Conservation (phyloP, 495 filamentous ascomycete genomes). For the Jackrogersella multiformis region DNA sequence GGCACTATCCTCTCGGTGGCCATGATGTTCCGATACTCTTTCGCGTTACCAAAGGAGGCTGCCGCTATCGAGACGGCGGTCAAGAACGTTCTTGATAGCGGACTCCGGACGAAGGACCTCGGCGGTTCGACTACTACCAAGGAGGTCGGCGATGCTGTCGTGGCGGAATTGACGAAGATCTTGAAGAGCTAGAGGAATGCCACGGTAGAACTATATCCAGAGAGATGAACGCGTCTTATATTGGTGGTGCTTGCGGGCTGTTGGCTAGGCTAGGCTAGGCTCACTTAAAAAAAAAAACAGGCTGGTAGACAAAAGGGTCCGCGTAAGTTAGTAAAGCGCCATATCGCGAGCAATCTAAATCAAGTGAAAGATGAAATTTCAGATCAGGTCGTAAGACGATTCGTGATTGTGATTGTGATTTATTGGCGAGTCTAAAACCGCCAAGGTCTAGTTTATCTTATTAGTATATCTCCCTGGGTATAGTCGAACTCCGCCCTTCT, state of each 20-base stretch:
- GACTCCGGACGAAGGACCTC: constrained; percentile 80
- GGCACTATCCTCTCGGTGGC: constrained; percentile 88
- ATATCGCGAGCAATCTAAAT: neutral
- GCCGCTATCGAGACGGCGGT: constrained; percentile 82
- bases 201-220: neutral
- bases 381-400: neutral
- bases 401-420: neutral
- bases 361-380: neutral
- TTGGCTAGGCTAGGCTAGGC: too few relatives aligned
- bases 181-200: constrained; percentile 48
- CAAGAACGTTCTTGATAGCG: constrained; percentile 75
- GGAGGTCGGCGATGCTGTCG: constrained; percentile 86
- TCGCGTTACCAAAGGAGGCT: constrained; percentile 78
- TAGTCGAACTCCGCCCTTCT: neutral
- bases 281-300: neutral
- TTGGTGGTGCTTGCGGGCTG: too few relatives aligned
- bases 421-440: too few relatives aligned
- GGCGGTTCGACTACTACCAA: constrained; percentile 74
- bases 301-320: constrained; percentile 5
- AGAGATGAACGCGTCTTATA: neutral
- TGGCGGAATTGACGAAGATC: constrained; percentile 69
- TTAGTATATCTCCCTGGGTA: neutral
- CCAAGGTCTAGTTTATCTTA: neutral
- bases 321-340: neutral
- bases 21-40: constrained; percentile 92